These are phyloP conservation scores for Sphaerostilbella broomeana DNA, from an alignment of 2,329 filamentous ascomycete species.

Conservation along the genomic window DNA sequence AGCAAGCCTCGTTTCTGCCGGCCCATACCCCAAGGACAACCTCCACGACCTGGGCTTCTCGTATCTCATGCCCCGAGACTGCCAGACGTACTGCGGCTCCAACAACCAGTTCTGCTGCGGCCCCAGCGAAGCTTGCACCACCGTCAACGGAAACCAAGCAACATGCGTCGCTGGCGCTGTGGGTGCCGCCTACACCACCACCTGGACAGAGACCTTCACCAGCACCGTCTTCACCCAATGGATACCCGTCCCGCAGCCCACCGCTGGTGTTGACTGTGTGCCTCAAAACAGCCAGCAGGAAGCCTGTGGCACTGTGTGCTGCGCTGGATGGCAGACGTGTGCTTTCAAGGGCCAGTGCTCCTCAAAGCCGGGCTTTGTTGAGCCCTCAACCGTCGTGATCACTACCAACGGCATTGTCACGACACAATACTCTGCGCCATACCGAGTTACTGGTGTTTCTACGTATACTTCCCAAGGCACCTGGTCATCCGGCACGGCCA, in stretches of 20 bases:
- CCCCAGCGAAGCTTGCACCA: slow-evolving; percentile 44
- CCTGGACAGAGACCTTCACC: slow-evolving; percentile 53
- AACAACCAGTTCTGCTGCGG: slow-evolving; percentile 51
- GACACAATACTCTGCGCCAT: slow-evolving; percentile 46
- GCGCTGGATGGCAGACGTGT: slow-evolving; percentile 63
- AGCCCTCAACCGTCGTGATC: slow-evolving; percentile 35
- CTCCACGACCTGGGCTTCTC: slow-evolving; percentile 43
- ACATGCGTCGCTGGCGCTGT: slow-evolving; percentile 37
- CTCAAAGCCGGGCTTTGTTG: slow-evolving; percentile 43
- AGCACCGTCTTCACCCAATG: slow-evolving; percentile 49
- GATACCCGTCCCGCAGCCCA: slow-evolving; percentile 38
- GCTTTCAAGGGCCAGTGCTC: slow-evolving; percentile 51
- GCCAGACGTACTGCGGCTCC: slow-evolving; percentile 47
- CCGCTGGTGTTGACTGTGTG: slow-evolving; percentile 41
- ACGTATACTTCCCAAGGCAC: slow-evolving; percentile 48
- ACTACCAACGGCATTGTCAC: slow-evolving; percentile 43
- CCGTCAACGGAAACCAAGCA: slow-evolving; percentile 40
- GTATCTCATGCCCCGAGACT: slow-evolving; percentile 44
- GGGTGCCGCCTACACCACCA: slow-evolving; percentile 53
- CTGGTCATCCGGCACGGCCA: slow-evolving; percentile 31
- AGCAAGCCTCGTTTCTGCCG: slow-evolving; percentile 31
- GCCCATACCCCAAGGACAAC: slow-evolving; percentile 45
- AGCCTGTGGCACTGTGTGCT: slow-evolving; percentile 64
- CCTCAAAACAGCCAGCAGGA: slow-evolving; percentile 48
- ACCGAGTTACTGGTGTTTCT: slow-evolving; percentile 49